These are phyloP conservation scores for Leccinum boreale DNA, from an alignment of 768 basidiomycete species.

Conservation along the genomic window DNA sequence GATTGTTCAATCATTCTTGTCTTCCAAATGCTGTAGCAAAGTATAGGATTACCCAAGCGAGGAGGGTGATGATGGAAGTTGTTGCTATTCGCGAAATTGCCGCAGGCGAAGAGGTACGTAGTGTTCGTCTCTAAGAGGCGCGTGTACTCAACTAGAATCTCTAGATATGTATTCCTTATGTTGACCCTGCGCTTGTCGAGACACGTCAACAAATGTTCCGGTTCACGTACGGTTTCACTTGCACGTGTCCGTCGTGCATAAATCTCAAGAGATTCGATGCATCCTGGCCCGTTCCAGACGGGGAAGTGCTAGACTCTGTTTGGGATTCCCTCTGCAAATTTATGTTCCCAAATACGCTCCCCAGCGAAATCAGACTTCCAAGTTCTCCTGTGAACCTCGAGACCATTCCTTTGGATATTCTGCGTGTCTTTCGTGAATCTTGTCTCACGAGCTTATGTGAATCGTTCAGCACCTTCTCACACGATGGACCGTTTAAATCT, in stretches of 20 bases:
- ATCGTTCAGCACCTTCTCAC: slow-evolving; percentile 64
- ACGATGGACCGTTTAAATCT: slow-evolving; percentile 53
- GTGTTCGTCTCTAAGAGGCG: background rate
- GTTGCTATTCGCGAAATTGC: slow-evolving; percentile 57
- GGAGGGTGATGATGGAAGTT: slow-evolving; percentile 56
- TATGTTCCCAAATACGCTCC: slow-evolving; percentile 31
- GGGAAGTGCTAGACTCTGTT: slow-evolving; percentile 10
- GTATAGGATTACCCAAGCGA: slow-evolving; percentile 42
- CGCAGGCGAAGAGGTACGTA: slow-evolving; percentile 60
- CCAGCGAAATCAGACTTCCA: slow-evolving; percentile 21
- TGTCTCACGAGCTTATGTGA: slow-evolving; percentile 59
- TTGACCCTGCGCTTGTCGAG: slow-evolving; percentile 72
- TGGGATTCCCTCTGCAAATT: slow-evolving; percentile 38
- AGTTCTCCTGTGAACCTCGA: slow-evolving; percentile 25
- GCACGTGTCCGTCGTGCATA: slow-evolving; percentile 56
- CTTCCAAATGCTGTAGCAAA: slow-evolving; percentile 67
- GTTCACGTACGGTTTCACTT: slow-evolving; percentile 66
- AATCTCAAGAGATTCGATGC: slow-evolving; percentile 38
- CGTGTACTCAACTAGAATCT: background rate
- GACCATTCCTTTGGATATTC: slow-evolving; percentile 39
- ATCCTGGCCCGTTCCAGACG: slow-evolving; percentile 39
- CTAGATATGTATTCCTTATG: slow-evolving; percentile 72
- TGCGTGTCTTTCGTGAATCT: slow-evolving; percentile 49
- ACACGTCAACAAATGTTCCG: slow-evolving; percentile 56
- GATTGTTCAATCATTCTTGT: slow-evolving; percentile 84